These are phyloP conservation scores for Butyriboletus loyo DNA, from an alignment of 768 basidiomycete species.

Conservation along the genomic window DNA sequence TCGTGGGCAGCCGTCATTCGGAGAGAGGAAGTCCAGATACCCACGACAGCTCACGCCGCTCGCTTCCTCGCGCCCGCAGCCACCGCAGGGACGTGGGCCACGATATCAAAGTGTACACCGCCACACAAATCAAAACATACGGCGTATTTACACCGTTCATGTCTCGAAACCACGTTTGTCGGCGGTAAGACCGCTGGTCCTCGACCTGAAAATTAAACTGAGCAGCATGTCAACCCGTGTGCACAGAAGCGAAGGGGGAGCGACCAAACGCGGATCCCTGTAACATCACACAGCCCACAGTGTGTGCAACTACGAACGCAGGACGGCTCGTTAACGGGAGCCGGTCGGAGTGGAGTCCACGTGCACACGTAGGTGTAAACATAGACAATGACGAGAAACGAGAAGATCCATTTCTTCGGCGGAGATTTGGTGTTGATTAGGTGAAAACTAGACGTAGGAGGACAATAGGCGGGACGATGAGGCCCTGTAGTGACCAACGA, in stretches of 20 bases:
- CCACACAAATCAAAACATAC: constrained; percentile 11
- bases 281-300: not conserved
- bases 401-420: constrained; percentile 9
- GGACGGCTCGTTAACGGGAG: not conserved
- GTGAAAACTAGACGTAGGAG: not conserved
- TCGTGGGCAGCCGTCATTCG: not conserved
- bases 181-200: not conserved
- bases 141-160: constrained; percentile 2
- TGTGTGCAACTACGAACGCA: not conserved
- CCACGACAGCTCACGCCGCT: not conserved
- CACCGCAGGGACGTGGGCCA: constrained; percentile 18
- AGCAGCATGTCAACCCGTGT: not conserved
- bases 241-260: not conserved
- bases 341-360: not conserved
- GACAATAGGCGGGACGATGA: not conserved
- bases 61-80: constrained; percentile 24
- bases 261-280: not conserved
- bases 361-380: not conserved
- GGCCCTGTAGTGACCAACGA: not conserved
- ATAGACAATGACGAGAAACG: not conserved
- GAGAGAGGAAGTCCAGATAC: constrained; percentile 5
- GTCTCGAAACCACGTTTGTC: constrained; percentile 3
- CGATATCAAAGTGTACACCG: constrained; percentile 1
- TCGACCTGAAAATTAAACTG: not conserved
- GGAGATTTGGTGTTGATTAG: constrained; percentile 16